phyloP scores from a whole-genome alignment of 2,329 filamentous ascomycete genomes.

The Alternaria triticimaculans region DNA sequence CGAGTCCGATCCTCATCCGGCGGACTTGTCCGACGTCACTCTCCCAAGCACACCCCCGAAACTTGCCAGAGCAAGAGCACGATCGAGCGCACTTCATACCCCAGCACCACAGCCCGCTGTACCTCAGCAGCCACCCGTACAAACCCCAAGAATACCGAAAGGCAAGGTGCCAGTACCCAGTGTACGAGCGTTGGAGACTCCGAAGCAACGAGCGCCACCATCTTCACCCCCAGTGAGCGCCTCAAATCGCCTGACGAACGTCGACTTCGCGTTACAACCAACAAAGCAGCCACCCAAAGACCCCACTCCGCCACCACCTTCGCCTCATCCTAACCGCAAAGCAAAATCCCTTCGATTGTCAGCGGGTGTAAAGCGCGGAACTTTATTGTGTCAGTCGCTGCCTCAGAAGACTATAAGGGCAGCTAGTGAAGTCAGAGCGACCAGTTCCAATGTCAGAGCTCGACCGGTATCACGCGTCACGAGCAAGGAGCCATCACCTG shows the following conservation, averaged over 20 bases:
- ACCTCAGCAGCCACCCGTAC: conserved; percentile 5
- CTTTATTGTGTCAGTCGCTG: conserved; percentile 52
- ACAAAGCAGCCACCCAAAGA: conserved; percentile 11
- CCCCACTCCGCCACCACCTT: conserved; percentile 8
- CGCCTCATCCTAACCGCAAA: conserved; percentile 28
- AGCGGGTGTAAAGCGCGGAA: conserved; percentile 49
- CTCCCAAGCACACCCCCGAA: conserved; percentile 30
- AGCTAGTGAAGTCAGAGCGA: conserved; percentile 5
- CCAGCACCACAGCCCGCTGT: conserved; percentile 5
- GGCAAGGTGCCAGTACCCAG: conserved; percentile 35
- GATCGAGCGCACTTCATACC: neutral
- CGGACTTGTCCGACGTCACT: conserved; percentile 31
- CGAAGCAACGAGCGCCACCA: conserved; percentile 29
- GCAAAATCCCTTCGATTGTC: conserved; percentile 49
- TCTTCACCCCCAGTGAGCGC: conserved; percentile 49
- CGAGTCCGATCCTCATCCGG: conserved; percentile 33
- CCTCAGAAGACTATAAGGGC: conserved; percentile 16
- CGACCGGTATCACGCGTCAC: neutral
- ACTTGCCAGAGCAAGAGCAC: neutral
- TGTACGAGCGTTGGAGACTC: conserved; percentile 30
- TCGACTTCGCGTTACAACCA: conserved; percentile 36
- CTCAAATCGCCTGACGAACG: conserved; percentile 45
- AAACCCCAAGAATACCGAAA: conserved; percentile 31
- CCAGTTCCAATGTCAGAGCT: neutral
- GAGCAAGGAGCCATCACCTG: conserved; percentile 13